A percentile compares a stretch with the other conserved stretches of the same genome.
Conservation (phyloP, 371 early-diverging fungal genomes). For the Circinella umbellata region DNA sequence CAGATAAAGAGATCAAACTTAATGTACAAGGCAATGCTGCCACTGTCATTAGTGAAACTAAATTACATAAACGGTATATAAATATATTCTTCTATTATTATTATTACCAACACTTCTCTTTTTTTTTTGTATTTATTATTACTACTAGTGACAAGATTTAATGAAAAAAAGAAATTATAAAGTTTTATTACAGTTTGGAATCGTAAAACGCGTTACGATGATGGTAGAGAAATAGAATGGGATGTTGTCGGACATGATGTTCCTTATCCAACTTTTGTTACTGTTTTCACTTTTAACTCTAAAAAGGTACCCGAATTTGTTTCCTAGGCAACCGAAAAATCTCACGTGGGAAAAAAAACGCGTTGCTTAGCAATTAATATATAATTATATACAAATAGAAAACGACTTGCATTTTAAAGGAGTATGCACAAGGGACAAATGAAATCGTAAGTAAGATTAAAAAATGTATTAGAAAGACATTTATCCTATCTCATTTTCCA, state of each 20-base stretch:
- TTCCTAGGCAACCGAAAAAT: not conserved
- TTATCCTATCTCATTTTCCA: not conserved
- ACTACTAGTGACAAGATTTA: not conserved
- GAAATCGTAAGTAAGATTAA: conserved; percentile 43
- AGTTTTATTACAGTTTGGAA: conserved; percentile 64
- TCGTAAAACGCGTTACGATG: conserved; percentile 55
- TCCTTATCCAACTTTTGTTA: conserved; percentile 51
- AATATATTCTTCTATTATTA: too few relatives aligned
- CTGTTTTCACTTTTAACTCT: conserved; percentile 57
- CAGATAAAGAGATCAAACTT: conserved; percentile 29
- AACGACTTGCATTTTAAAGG: conserved; percentile 62
- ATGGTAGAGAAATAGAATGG: conserved; percentile 63
- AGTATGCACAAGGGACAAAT: conserved; percentile 71
- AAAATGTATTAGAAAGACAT: too few relatives aligned
- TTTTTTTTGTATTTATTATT: not conserved
- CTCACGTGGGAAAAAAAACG: too few relatives aligned
- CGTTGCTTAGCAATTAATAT: not conserved
- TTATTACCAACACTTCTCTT: not conserved
- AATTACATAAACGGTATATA: conserved; percentile 45
- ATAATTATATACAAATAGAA: conserved; percentile 32
- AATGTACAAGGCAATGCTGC: conserved; percentile 53
- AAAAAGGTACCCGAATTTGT: conserved; percentile 17
- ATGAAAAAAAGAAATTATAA: not conserved
- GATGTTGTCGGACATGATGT: conserved; percentile 61
- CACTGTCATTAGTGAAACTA: conserved; percentile 37